A percentile compares a stretch with the other conserved stretches of the same genome.
These are phyloP conservation scores for Trifolium pratense DNA, from an alignment of 306 rosid genomes.

Conservation along the genomic window DNA sequence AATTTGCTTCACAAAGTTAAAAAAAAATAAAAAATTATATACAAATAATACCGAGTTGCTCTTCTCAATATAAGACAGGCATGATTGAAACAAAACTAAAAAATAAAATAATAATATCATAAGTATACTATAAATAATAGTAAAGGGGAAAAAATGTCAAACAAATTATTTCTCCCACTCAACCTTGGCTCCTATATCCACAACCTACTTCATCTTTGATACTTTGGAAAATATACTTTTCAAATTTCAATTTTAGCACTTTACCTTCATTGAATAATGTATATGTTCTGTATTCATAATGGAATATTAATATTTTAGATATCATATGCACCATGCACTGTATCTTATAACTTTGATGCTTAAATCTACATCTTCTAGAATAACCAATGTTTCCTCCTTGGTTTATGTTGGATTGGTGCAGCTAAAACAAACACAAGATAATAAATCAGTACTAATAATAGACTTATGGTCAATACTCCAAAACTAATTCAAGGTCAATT, in stretches of 20 bases:
- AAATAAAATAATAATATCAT: slow-evolving; percentile 22
- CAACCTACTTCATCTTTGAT: slow-evolving; percentile 30
- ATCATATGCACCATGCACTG: background rate
- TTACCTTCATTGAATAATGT: slow-evolving; percentile 25
- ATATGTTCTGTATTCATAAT: slow-evolving; percentile 14
- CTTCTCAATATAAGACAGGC: background rate
- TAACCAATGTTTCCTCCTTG: slow-evolving; percentile 85
- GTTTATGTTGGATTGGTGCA: slow-evolving; percentile 65
- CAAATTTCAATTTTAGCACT: slow-evolving; percentile 23
- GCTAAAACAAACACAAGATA: slow-evolving; percentile 52
- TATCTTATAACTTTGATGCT: slow-evolving; percentile 7
- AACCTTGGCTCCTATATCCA: slow-evolving; percentile 23
- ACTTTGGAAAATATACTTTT: slow-evolving; percentile 26
- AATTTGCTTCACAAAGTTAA: slow-evolving; percentile 23
- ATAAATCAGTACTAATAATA: slow-evolving; percentile 28
- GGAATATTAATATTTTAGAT: background rate
- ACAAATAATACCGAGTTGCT: slow-evolving; percentile 13
- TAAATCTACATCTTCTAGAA: slow-evolving; percentile 52
- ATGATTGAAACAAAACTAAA: background rate
- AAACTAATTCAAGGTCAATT: slow-evolving; percentile 11
- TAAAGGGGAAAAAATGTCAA: background rate
- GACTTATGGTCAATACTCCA: background rate
- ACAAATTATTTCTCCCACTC: slow-evolving; percentile 23
- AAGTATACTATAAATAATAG: slow-evolving; percentile 3
- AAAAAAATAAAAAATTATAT: background rate